phyloP scores from a whole-genome alignment of 2,329 filamentous ascomycete species.

The Monosporascus sp. region DNA sequence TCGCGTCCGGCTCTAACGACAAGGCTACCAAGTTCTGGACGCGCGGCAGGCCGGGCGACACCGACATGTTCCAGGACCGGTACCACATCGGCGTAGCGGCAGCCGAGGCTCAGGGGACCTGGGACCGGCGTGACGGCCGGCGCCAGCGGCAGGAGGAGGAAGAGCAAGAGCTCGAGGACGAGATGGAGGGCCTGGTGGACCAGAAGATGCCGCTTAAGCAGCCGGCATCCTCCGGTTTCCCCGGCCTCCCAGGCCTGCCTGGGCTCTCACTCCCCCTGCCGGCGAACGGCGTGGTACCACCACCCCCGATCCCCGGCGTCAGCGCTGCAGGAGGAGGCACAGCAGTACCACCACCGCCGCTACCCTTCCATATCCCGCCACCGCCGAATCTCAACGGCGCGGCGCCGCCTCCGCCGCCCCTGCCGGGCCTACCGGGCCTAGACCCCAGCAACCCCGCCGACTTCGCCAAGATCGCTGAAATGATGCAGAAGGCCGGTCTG shows the following conservation, averaged over 20 bases:
- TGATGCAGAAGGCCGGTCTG: slow-evolving; percentile 62
- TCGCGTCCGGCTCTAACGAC: slow-evolving; percentile 94
- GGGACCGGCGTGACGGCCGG: slow-evolving; percentile 73
- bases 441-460: slow-evolving; percentile 57
- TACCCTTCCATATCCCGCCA: slow-evolving; percentile 48
- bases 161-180: slow-evolving; percentile 88
- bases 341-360: slow-evolving; percentile 41
- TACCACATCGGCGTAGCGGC: slow-evolving; percentile 94
- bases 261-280: slow-evolving; percentile 39
- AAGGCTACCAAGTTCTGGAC: slow-evolving; percentile 97
- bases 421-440: slow-evolving; percentile 44
- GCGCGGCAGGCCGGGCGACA: slow-evolving; percentile 79
- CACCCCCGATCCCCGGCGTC: slow-evolving; percentile 28
- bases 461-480: slow-evolving; percentile 55
- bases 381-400: slow-evolving; percentile 35
- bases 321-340: slow-evolving; percentile 20
- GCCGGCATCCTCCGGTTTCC: slow-evolving; percentile 39
- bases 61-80: slow-evolving; percentile 78
- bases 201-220: slow-evolving; percentile 71
- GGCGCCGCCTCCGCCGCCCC: slow-evolving; percentile 33
- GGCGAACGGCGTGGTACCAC: slow-evolving; percentile 23
- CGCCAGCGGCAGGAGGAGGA: slow-evolving; percentile 85
- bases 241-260: slow-evolving; percentile 54
- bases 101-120: slow-evolving; percentile 92
- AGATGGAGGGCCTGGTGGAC: slow-evolving; percentile 86